Conservation (phyloP, 2,329 filamentous ascomycete species). For the Exophiala aquamarina region DNA sequence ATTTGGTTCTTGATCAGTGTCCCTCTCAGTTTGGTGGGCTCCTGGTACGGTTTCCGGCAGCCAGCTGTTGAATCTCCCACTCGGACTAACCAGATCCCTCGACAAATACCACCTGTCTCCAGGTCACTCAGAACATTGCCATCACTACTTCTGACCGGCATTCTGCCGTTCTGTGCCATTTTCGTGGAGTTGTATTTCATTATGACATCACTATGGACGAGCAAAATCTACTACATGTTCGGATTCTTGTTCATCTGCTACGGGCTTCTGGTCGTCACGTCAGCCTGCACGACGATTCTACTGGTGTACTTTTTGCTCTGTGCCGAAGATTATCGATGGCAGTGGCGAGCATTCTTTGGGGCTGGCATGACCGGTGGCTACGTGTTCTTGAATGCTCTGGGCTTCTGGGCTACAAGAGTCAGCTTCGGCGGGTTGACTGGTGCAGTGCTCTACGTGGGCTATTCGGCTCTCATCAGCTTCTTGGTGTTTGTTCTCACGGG, state of each 20-base stretch:
- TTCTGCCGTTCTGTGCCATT: conserved; percentile 92
- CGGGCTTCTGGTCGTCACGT: conserved; percentile 93
- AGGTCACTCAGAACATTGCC: conserved; percentile 85
- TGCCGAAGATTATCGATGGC: conserved; percentile 97
- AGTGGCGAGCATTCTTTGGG: conserved; percentile 92
- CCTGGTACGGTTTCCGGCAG: conserved; percentile 88
- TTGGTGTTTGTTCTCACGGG: conserved; percentile 92
- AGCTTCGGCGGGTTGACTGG: conserved; percentile 82
- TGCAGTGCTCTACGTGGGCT: conserved; percentile 88
- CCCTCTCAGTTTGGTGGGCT: conserved; percentile 83
- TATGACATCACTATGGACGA: conserved; percentile 98
- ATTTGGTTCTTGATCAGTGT: conserved; percentile 99
- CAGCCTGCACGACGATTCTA: conserved; percentile 85
- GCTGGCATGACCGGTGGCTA: conserved; percentile 88
- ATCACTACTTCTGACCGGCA: conserved; percentile 86
- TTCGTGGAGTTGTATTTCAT: conserved; percentile 99
- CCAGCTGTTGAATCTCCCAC: conserved; percentile 73
- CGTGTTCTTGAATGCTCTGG: conserved; percentile 85
- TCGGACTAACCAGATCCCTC: conserved; percentile 94
- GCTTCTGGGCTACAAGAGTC: conserved; percentile 88
- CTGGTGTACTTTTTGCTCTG: conserved; percentile 97
- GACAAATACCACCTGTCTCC: conserved; percentile 83
- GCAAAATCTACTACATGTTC: conserved; percentile 99
- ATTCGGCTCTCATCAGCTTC: conserved; percentile 84
- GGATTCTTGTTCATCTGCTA: conserved; percentile 98